Evolutionary conservation across 768 basidiomycete genomes (phyloP).

Genomic region (Suillus hirtellus): DNA sequence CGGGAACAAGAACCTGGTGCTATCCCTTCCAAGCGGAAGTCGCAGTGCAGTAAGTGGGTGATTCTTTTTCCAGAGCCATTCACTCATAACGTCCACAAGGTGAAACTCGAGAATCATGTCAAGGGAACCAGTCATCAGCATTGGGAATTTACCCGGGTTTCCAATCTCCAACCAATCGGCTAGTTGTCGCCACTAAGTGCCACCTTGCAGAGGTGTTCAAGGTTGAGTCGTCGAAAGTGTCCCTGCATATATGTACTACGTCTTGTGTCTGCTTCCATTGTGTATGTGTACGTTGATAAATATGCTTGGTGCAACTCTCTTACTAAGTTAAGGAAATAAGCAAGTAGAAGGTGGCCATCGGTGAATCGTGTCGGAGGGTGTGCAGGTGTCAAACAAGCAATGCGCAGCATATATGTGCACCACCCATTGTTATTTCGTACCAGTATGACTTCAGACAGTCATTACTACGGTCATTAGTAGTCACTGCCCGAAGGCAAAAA

Average conservation of each 20-base stretch:
- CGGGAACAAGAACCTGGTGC: accelerated
- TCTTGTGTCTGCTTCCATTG: too few relatives aligned
- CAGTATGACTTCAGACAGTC: too few relatives aligned
- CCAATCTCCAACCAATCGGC: background rate
- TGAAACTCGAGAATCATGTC: background rate
- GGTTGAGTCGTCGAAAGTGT: background rate
- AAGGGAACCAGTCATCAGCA: background rate
- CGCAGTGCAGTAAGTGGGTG: background rate
- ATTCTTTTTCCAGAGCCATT: background rate
- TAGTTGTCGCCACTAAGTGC: too few relatives aligned
- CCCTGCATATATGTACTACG: too few relatives aligned
- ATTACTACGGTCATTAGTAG: too few relatives aligned
- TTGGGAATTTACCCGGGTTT: background rate
- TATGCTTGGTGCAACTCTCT: background rate
- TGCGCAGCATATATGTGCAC: too few relatives aligned
- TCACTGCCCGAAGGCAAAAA: too few relatives aligned
- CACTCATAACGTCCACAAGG: background rate
- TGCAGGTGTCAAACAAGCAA: too few relatives aligned
- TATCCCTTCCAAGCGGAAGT: background rate
- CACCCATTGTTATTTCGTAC: too few relatives aligned
- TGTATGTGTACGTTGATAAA: background rate
- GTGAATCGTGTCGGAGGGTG: background rate
- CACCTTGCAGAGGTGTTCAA: background rate
- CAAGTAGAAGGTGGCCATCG: too few relatives aligned
- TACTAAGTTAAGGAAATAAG: background rate